phyloP scores from a whole-genome alignment of 805 yeast species.

The Wickerhamiella brachini region DNA sequence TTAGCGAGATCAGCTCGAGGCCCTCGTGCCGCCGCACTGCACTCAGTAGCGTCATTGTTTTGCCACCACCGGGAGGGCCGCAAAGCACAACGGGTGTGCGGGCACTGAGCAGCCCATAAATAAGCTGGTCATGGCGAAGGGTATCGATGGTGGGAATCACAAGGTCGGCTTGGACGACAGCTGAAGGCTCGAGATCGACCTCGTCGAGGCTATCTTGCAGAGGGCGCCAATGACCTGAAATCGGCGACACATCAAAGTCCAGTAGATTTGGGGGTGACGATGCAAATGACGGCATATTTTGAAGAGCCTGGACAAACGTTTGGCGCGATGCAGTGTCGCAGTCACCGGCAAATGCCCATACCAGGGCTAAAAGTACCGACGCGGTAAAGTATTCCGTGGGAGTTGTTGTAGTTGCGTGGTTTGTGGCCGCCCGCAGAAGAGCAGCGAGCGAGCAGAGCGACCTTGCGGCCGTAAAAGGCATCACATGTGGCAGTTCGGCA shows the following conservation, averaged over 20 bases:
- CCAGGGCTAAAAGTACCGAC: slow-evolving; percentile 24
- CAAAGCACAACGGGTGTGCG: slow-evolving; percentile 57
- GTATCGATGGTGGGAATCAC: slow-evolving; percentile 77
- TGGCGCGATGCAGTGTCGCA: slow-evolving; percentile 28
- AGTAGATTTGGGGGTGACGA: slow-evolving; percentile 18
- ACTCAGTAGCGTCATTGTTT: slow-evolving; percentile 76
- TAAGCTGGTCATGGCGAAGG: slow-evolving; percentile 43
- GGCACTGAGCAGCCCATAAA: slow-evolving; percentile 42
- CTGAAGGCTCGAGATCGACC: slow-evolving; percentile 40
- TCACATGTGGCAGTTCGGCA: slow-evolving; percentile 32
- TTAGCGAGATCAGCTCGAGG: slow-evolving; percentile 51
- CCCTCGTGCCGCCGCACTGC: slow-evolving; percentile 46
- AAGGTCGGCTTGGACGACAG: slow-evolving; percentile 44
- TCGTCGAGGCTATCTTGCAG: slow-evolving; percentile 30
- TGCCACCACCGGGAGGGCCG: slow-evolving; percentile 97
- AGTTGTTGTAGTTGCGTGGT: slow-evolving; percentile 12
- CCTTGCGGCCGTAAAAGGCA: slow-evolving; percentile 33
- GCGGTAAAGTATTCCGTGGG: slow-evolving; percentile 14
- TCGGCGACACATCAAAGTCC: slow-evolving; percentile 33
- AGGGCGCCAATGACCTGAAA: slow-evolving; percentile 35
- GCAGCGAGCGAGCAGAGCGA: slow-evolving; percentile 29
- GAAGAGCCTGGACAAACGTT: slow-evolving; percentile 25
- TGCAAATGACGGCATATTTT: slow-evolving; percentile 1
- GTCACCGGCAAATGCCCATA: slow-evolving; percentile 62
- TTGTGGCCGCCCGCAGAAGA: slow-evolving; percentile 21